Evolutionary conservation across 2,329 filamentous ascomycete species (phyloP).

Genomic region (Colletotrichum chlorophyti): DNA sequence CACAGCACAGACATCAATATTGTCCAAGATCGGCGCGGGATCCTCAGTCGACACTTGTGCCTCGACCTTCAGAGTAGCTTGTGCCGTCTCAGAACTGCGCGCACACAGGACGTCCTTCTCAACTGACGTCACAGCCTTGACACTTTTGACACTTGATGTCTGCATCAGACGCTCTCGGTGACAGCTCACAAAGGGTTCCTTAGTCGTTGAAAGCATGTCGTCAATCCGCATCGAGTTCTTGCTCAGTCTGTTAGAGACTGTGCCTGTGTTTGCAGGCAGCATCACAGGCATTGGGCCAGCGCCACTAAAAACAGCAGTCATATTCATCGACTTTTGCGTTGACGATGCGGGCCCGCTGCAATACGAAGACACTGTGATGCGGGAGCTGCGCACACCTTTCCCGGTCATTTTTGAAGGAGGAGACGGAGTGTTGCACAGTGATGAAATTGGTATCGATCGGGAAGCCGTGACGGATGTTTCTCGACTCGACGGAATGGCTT

Average conservation of each 20-base stretch:
- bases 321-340: conserved; percentile 15
- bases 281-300: neutral
- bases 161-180: neutral
- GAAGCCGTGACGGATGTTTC: conserved; percentile 6
- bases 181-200: neutral
- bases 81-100: conserved; percentile 15
- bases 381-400: no score
- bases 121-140: conserved; percentile 12
- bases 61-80: conserved; percentile 7
- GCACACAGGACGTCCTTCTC: conserved; percentile 5
- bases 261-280: neutral
- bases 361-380: no score
- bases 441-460: conserved; percentile 23
- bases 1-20: conserved; percentile 18
- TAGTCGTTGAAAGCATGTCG: neutral
- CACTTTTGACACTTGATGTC: neutral
- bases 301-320: conserved; percentile 11
- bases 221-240: conserved; percentile 13
- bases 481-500: neutral
- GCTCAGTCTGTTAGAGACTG: conserved; percentile 1
- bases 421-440: conserved; percentile 23
- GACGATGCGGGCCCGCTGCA: neutral
- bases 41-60: conserved; percentile 15
- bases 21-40: conserved; percentile 14
- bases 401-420: conserved; percentile 1